Evolutionary conservation across 129 eudicot genomes (phyloP), one percentile per base, ranked within the genome.

Genomic region (Arctium lappa): DNA sequence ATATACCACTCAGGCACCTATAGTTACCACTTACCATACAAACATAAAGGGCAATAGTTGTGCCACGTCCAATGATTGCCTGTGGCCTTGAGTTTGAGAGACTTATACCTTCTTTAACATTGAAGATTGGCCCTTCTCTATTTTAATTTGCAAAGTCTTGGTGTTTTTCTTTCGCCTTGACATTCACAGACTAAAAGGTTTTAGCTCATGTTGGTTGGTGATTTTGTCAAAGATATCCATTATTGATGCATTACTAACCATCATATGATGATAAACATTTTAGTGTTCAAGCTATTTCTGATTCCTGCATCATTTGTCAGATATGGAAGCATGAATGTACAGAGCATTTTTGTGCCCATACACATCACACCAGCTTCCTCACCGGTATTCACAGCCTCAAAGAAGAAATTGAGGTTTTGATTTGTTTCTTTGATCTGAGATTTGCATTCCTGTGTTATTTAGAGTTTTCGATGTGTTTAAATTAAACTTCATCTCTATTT

Each of bases 341-440:
- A 44, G 15, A 12, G 63, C 27, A 15, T 53, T 16, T 8, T 53
- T 8, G 8, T 8, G 97, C 99, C 1, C 95, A 93, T 77, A 91
- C 97, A 50, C 98, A 93, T 93, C 99, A 96, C 87, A 93, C 98
- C 42, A 86, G 89, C 39, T 96, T 96, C 91, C 92, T 96, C 88
- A 86, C 95, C 73, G 98, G 97, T 16, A 93, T 98, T 83, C 95
- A 93, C 89, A 90, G 95, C 70, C 95, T 93, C 85, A 92, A 90
- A 83, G 95, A 96, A 85, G 95, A 96, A 90, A 96, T 93, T 29
- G 99, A 96, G 97, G 95, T 96, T 63, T 12, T n/a, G 13, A 56
- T 69, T 76, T 75, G 36, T 66, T 70, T 11, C n/a, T 50, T 50
- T 50, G 18, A 50, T 12, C 62, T 50, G 18, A 0, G 62, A 50